A percentile compares a stretch with the other conserved stretches of the same genome.
Evolutionary conservation across 202 grass and related monocot genomes (phyloP).

Genomic region (Musa balbisiana): DNA sequence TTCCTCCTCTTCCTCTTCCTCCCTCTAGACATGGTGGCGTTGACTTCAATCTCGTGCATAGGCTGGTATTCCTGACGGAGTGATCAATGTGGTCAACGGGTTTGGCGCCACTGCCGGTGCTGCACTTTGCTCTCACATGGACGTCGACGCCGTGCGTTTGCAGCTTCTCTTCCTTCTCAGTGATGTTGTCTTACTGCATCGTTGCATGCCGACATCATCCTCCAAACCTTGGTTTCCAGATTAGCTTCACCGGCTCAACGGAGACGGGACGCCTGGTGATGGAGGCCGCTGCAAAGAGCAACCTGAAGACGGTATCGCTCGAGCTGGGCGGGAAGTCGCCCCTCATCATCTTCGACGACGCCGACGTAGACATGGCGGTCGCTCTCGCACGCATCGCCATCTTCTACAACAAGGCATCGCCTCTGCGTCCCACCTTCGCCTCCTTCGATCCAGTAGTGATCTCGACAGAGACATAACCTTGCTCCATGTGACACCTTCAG

Average conservation of each 20-base stretch:
- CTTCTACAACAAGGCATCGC: conserved; percentile 73
- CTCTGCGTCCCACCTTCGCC: too few relatives aligned
- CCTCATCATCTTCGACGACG: conserved; percentile 83
- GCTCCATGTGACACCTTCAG: conserved; percentile 18
- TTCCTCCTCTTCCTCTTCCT: not conserved
- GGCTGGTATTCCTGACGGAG: conserved; percentile 74
- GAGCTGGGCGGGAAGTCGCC: conserved; percentile 89
- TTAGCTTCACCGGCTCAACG: conserved; percentile 65
- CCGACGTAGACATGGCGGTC: conserved; percentile 84
- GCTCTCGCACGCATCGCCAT: conserved; percentile 48
- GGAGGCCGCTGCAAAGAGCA: conserved; percentile 64
- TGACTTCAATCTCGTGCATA: not conserved
- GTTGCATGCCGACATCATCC: not conserved
- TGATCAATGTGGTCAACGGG: conserved; percentile 73
- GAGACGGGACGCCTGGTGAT: conserved; percentile 69
- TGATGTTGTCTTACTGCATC: not conserved
- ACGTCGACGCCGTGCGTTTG: conserved; percentile 53
- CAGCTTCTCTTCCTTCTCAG: not conserved
- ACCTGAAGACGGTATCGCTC: conserved; percentile 71
- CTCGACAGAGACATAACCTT: not conserved
- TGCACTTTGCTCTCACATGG: conserved; percentile 72
- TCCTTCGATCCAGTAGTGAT: not conserved
- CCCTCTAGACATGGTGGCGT: not conserved
- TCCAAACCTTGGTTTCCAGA: conserved; percentile 22
- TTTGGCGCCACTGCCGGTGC: conserved; percentile 63